Evolutionary conservation across 352 stramenopile genomes (phyloP).

Genomic region (Globisporangium takayamanum): DNA sequence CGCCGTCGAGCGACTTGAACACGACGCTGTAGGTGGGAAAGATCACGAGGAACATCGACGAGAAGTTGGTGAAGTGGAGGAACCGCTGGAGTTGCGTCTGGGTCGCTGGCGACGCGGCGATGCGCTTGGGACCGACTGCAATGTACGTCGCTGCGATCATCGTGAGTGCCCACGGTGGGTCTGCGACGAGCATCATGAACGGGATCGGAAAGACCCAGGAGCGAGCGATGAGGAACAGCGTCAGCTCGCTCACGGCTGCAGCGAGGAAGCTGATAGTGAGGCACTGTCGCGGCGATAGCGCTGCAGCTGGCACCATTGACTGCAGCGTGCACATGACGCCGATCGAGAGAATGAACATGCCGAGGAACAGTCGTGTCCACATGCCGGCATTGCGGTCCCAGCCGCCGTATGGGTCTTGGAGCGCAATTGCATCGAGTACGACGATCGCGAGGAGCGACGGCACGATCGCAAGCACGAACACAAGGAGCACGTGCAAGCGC

Average conservation of each 20-base stretch:
- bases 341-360: constrained; percentile 1
- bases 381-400: background rate
- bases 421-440: constrained; percentile 8
- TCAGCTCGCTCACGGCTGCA: background rate
- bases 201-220: constrained; percentile 8
- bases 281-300: background rate
- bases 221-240: background rate
- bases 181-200: constrained; percentile 5
- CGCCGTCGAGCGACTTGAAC: constrained; percentile 1
- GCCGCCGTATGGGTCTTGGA: constrained; percentile 9
- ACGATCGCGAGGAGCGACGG: constrained; percentile 7
- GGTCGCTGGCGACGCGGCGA: constrained; percentile 12
- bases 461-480: constrained; percentile 8
- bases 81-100: constrained; percentile 1
- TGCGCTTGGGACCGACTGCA: background rate
- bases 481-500: constrained; percentile 3
- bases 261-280: background rate
- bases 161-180: background rate
- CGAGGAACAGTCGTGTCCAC: background rate
- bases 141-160: constrained; percentile 3
- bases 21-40: constrained; percentile 4
- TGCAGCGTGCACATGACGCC: constrained; percentile 1
- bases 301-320: background rate
- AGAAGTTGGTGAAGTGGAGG: background rate
- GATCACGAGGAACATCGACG: background rate